Conservation (phyloP, 2,329 filamentous ascomycete genomes). For the Penicillium sp. region DNA sequence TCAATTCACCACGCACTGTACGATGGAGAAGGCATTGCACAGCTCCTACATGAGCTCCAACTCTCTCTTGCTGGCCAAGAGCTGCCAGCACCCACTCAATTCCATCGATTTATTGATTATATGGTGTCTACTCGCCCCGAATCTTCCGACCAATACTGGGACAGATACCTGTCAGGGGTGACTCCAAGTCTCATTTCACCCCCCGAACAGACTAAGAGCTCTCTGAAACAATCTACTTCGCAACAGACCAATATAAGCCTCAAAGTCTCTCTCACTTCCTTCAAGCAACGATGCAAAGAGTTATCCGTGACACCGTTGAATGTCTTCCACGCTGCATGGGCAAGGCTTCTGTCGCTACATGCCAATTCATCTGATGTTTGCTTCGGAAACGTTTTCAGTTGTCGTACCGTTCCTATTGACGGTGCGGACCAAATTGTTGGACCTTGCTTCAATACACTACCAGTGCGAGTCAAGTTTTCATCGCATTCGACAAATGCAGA, state of each 20-base stretch:
- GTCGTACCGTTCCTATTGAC: conserved; percentile 65
- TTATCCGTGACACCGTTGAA: conserved; percentile 63
- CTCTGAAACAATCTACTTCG: conserved; percentile 9
- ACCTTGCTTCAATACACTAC: conserved; percentile 89
- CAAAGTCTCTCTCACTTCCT: conserved; percentile 40
- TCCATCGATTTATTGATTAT: conserved; percentile 62
- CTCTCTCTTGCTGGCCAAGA: conserved; percentile 48
- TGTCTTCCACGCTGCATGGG: conserved; percentile 71
- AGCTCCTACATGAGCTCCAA: conserved; percentile 70
- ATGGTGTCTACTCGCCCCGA: conserved; percentile 52
- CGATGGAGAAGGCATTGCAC: conserved; percentile 73
- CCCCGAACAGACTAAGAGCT: not conserved
- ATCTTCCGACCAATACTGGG: conserved; percentile 66
- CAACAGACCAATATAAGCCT: conserved; percentile 21
- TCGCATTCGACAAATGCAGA: conserved; percentile 52
- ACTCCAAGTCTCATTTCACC: conserved; percentile 39
- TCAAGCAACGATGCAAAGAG: conserved; percentile 52
- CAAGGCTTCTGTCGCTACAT: conserved; percentile 58
- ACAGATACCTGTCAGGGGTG: conserved; percentile 53
- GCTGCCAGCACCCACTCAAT: conserved; percentile 54
- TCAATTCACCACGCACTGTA: conserved; percentile 80
- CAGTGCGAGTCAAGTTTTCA: conserved; percentile 60
- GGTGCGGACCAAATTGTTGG: conserved; percentile 72
- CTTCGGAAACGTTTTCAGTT: conserved; percentile 83
- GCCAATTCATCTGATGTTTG: conserved; percentile 65